Evolutionary conservation across 2,329 filamentous ascomycete genomes (phyloP).

Genomic region (Nakataea oryzae): DNA sequence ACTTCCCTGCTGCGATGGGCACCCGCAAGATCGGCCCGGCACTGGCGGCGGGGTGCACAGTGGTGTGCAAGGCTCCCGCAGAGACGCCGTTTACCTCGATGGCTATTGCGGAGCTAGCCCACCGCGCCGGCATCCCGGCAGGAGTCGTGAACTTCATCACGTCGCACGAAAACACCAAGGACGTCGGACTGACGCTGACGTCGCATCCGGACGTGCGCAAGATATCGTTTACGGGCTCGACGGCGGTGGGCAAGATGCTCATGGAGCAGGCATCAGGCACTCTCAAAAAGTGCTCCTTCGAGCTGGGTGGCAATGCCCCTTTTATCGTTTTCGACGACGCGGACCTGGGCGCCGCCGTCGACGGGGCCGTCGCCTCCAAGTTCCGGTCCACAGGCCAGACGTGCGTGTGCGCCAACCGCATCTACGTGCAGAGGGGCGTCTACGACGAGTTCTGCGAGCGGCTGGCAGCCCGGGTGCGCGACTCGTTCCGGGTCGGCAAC

Average conservation of each 20-base stretch:
- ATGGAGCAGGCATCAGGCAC: constrained; percentile 85
- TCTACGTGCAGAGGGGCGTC: constrained; percentile 69
- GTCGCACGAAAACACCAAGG: constrained; percentile 65
- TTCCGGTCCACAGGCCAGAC: constrained; percentile 95
- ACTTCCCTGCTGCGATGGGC: constrained; percentile 74
- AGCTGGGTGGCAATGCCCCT: constrained; percentile 89
- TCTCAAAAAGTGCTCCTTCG: constrained; percentile 74
- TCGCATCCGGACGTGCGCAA: constrained; percentile 71
- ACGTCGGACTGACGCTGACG: constrained; percentile 68
- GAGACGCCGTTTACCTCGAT: constrained; percentile 90
- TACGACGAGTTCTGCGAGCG: constrained; percentile 64
- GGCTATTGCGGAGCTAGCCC: constrained; percentile 75
- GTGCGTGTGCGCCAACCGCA: constrained; percentile 80
- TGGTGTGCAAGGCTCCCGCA: constrained; percentile 81
- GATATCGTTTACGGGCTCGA: constrained; percentile 86
- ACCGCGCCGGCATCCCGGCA: constrained; percentile 78
- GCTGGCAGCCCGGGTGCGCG: constrained; percentile 61
- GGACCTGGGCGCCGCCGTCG: constrained; percentile 74
- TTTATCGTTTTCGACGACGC: constrained; percentile 97
- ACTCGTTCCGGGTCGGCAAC: constrained; percentile 62
- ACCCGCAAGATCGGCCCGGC: constrained; percentile 62
- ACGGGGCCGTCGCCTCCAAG: constrained; percentile 75
- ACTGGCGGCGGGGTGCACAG: constrained; percentile 88
- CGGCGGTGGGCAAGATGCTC: constrained; percentile 57
- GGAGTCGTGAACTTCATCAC: constrained; percentile 89